Conservation (phyloP, 2,329 filamentous ascomycete species). For the Didymella lethalis region DNA sequence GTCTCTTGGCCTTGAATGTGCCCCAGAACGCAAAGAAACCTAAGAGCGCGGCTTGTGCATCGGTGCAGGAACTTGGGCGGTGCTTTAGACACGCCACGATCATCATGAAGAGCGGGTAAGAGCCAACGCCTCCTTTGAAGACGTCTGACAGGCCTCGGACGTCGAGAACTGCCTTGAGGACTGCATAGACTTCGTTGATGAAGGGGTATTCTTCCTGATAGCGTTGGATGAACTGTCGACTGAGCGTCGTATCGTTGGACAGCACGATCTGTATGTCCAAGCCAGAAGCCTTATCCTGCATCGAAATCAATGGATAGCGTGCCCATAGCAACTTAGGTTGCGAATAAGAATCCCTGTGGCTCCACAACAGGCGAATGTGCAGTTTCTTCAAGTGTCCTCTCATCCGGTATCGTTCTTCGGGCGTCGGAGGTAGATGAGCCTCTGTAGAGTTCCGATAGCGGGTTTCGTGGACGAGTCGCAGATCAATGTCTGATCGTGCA, state of each 20-base stretch:
- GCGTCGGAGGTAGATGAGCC: slow-evolving; percentile 27
- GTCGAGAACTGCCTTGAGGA: slow-evolving; percentile 61
- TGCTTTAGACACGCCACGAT: slow-evolving; percentile 62
- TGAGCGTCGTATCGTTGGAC: slow-evolving; percentile 51
- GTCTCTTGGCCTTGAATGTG: slow-evolving; percentile 54
- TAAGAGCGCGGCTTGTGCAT: slow-evolving; percentile 56
- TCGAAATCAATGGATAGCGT: slow-evolving; percentile 53
- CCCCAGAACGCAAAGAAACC: slow-evolving; percentile 61
- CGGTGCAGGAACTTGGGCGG: slow-evolving; percentile 42
- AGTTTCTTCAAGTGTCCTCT: slow-evolving; percentile 17
- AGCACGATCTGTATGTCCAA: slow-evolving; percentile 62
- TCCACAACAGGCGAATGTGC: slow-evolving; percentile 1
- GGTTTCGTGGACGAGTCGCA: slow-evolving; percentile 47
- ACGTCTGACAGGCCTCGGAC: slow-evolving; percentile 59
- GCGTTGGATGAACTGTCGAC: slow-evolving; percentile 54
- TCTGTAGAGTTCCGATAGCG: slow-evolving; percentile 10
- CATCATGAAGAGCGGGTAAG: slow-evolving; percentile 66
- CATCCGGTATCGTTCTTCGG: slow-evolving; percentile 16
- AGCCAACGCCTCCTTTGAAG: slow-evolving; percentile 59
- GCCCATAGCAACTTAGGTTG: slow-evolving; percentile 35
- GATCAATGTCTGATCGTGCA: slow-evolving; percentile 64
- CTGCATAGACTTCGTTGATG: slow-evolving; percentile 58
- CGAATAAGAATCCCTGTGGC: slow-evolving; percentile 20
- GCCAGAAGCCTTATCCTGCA: slow-evolving; percentile 57
- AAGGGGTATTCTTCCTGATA: slow-evolving; percentile 61